These are phyloP conservation scores for Colletotrichum acutatum DNA, from an alignment of 2,329 filamentous ascomycete species.

Conservation along the genomic window DNA sequence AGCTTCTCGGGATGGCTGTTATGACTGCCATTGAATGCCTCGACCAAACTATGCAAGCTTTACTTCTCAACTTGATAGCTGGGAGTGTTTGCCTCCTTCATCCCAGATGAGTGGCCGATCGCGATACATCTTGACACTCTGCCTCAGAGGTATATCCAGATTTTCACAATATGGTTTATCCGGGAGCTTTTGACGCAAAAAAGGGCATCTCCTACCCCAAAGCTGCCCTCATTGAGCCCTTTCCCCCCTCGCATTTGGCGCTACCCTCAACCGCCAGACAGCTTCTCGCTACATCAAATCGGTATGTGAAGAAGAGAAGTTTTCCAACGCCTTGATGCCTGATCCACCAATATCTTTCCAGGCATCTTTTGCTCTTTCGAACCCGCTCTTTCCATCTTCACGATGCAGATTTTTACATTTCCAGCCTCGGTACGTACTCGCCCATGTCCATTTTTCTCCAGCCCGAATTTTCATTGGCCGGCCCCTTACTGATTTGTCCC, in stretches of 20 bases:
- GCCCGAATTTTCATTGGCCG: slow-evolving; percentile 19
- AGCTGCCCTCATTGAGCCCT: neutral
- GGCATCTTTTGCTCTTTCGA: neutral
- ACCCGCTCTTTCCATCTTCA: slow-evolving; percentile 7
- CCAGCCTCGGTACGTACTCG: slow-evolving; percentile 7
- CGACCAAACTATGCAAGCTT: too few relatives aligned
- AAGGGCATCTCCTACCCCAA: neutral
- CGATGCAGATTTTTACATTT: neutral
- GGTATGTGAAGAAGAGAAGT: neutral
- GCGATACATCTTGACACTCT: too few relatives aligned
- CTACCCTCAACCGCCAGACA: neutral
- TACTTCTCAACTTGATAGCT: neutral
- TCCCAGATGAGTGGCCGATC: neutral
- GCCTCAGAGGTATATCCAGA: neutral
- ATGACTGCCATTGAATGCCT: too few relatives aligned
- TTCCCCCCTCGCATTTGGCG: neutral
- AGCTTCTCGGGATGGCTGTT: too few relatives aligned
- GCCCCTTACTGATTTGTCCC: slow-evolving; percentile 27
- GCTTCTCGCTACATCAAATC: neutral
- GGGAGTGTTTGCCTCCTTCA: neutral
- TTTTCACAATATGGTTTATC: too few relatives aligned
- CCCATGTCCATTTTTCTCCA: neutral
- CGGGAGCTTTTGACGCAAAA: too few relatives aligned
- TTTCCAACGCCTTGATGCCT: neutral
- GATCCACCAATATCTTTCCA: neutral